Evolutionary conservation across 2,329 filamentous ascomycete species (phyloP).

Genomic region (Fragosphaeria purpurea): DNA sequence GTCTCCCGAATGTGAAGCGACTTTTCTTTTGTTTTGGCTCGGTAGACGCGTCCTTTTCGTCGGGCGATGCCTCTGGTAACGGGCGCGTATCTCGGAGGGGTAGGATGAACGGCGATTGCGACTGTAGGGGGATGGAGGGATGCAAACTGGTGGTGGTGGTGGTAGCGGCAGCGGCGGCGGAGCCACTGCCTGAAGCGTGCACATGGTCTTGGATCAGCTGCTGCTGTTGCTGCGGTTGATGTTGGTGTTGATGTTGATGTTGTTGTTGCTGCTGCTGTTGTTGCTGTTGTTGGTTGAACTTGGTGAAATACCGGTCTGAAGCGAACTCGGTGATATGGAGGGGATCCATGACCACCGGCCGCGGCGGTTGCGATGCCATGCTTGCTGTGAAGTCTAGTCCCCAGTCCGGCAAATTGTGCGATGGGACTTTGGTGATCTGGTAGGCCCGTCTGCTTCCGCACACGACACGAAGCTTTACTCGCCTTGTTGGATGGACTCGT

Average conservation of each 20-base stretch:
- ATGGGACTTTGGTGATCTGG: no score
- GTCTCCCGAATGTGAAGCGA: conserved; percentile 10
- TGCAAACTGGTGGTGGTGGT: conserved; percentile 18
- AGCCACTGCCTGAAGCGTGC: background rate
- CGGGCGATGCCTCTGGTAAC: conserved; percentile 18
- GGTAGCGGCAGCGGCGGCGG: conserved; percentile 9
- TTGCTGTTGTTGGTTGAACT: conserved; percentile 44
- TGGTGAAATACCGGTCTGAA: conserved; percentile 54
- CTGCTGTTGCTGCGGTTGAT: conserved; percentile 22
- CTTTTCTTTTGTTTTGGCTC: conserved; percentile 32
- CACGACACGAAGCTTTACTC: no score
- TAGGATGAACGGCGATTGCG: conserved; percentile 36
- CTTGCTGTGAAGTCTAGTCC: conserved; percentile 5
- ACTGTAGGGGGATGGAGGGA: conserved; percentile 14
- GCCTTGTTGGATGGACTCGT: no score
- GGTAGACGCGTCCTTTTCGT: conserved; percentile 13
- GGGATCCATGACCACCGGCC: conserved; percentile 43
- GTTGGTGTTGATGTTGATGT: no score
- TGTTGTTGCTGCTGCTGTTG: conserved; percentile 26
- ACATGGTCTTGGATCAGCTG: conserved; percentile 22
- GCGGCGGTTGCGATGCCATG: conserved; percentile 15
- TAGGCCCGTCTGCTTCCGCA: no score
- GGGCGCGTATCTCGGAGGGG: conserved; percentile 34
- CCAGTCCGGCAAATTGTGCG: background rate
- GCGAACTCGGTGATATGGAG: conserved; percentile 57